phyloP scores from a whole-genome alignment of 805 yeast genomes.

The Kuraishia piskuri region DNA sequence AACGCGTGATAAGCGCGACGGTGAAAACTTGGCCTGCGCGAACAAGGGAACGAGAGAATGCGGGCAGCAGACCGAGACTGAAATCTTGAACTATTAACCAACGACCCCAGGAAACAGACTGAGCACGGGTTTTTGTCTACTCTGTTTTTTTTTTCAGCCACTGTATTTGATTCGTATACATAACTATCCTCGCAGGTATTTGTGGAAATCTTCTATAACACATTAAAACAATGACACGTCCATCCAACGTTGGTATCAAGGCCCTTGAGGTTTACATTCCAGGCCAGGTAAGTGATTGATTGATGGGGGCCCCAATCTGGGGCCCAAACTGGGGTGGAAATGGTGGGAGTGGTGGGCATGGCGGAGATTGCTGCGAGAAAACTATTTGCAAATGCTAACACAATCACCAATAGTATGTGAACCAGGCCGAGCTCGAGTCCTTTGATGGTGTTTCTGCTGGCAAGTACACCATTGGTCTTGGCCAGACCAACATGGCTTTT shows the following conservation, averaged over 20 bases:
- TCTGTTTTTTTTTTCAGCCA: too few species aligned
- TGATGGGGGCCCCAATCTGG: too few species aligned
- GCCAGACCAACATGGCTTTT: slow-evolving; percentile 96
- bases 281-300: slow-evolving; percentile 38
- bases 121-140: too few species aligned
- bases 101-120: too few species aligned
- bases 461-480: slow-evolving; percentile 96
- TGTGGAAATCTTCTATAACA: background rate
- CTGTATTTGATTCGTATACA: background rate
- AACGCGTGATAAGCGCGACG: background rate
- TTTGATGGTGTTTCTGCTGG: slow-evolving; percentile 86
- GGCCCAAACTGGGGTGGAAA: too few species aligned
- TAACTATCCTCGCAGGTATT: background rate
- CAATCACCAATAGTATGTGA: slow-evolving; percentile 43
- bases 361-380: too few species aligned
- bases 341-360: too few species aligned
- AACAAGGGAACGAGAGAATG: background rate
- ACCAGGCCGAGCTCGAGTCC: slow-evolving; percentile 80
- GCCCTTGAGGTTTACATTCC: slow-evolving; percentile 94
- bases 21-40: background rate
- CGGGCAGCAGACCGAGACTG: background rate
- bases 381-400: background rate
- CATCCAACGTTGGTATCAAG: slow-evolving; percentile 91
- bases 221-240: slow-evolving; percentile 29
- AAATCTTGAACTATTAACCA: too few species aligned